Evolutionary conservation across 495 filamentous ascomycete genomes (phyloP).

Genomic region (Aspergillus asperescens): DNA sequence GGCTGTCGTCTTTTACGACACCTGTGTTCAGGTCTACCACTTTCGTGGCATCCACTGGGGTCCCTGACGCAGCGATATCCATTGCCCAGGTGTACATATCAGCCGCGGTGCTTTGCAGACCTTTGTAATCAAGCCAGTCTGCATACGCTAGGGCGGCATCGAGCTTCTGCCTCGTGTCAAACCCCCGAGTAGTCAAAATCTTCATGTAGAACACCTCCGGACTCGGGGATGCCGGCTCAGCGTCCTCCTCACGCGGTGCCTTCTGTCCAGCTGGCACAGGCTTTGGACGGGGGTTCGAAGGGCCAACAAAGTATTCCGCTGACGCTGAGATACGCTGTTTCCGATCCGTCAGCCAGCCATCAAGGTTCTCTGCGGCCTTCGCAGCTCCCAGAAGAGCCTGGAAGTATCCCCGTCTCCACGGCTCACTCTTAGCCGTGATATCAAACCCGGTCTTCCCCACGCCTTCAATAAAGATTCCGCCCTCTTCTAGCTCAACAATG

Average conservation of each 20-base stretch:
- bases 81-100: conserved; percentile 69
- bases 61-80: conserved; percentile 55
- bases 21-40: conserved; percentile 58
- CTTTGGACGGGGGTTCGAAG: conserved; percentile 74
- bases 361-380: conserved; percentile 70
- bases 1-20: conserved; percentile 49
- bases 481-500: conserved; percentile 51
- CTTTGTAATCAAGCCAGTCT: conserved; percentile 76
- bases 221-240: conserved; percentile 54
- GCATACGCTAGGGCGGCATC: conserved; percentile 77
- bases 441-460: conserved; percentile 60
- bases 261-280: conserved; percentile 57
- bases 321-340: conserved; percentile 62
- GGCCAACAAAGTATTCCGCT: conserved; percentile 64
- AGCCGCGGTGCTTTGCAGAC: conserved; percentile 51
- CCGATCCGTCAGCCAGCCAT: conserved; percentile 67
- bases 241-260: conserved; percentile 66
- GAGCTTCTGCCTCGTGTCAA: conserved; percentile 65
- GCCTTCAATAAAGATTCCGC: conserved; percentile 49
- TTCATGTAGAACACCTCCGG: conserved; percentile 72
- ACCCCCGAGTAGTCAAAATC: conserved; percentile 70
- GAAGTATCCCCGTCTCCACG: conserved; percentile 80
- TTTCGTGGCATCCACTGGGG: conserved; percentile 38
- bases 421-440: conserved; percentile 65
- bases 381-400: conserved; percentile 71